phyloP scores from a whole-genome alignment of 2,329 filamentous ascomycete species.

The Hypoxylon sp. region DNA sequence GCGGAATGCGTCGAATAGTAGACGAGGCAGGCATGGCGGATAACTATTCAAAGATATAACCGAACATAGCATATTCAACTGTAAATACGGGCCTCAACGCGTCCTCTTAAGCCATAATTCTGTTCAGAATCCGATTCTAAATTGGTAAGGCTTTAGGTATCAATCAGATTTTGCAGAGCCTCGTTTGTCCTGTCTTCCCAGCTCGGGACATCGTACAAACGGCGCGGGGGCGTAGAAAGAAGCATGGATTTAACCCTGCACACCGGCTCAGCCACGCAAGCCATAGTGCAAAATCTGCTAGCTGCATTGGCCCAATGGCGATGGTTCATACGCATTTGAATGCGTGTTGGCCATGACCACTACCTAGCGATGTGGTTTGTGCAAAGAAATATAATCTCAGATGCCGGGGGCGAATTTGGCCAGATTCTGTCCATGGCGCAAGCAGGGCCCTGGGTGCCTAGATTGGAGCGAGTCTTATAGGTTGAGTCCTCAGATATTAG shows the following conservation, averaged over 20 bases:
- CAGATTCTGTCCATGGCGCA: neutral
- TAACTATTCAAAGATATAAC: neutral
- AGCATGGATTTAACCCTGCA: neutral
- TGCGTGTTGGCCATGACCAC: neutral
- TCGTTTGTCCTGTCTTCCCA: neutral
- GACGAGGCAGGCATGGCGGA: slow-evolving; percentile 9
- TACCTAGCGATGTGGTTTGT: neutral
- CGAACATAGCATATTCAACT: no score
- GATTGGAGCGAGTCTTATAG: neutral
- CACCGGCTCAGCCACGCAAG: neutral
- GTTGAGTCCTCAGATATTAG: no score
- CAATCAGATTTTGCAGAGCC: slow-evolving; percentile 1
- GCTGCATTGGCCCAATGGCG: neutral
- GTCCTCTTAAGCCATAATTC: neutral
- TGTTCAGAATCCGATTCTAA: neutral
- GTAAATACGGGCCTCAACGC: neutral
- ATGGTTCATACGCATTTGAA: neutral
- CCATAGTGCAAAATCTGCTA: neutral
- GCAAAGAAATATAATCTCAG: neutral
- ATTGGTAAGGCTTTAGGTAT: neutral
- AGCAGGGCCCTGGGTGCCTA: neutral
- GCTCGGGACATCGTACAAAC: no score
- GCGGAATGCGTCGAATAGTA: slow-evolving; percentile 5
- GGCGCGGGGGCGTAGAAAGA: neutral
- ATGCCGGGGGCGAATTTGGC: neutral